phyloP scores from a whole-genome alignment of 1,284 basidiomycete species.

The Xanthoconium separans region DNA sequence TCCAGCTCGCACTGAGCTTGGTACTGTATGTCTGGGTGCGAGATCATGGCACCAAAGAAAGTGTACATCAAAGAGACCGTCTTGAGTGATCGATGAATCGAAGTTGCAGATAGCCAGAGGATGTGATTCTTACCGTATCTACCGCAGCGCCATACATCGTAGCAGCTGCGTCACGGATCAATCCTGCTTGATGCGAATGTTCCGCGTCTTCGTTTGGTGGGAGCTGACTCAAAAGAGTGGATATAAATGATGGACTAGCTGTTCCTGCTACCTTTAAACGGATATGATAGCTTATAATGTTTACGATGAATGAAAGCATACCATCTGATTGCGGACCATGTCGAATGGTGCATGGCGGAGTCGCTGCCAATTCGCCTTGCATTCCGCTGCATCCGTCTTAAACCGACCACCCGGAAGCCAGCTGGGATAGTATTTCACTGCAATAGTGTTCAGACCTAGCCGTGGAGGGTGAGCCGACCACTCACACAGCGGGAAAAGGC shows the following conservation, averaged over 20 bases:
- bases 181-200: conserved; percentile 3
- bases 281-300: background rate
- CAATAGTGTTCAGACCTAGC: background rate
- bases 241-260: conserved; percentile 12
- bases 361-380: background rate
- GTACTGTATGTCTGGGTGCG: conserved; percentile 7
- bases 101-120: too few species aligned
- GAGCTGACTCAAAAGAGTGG: conserved; percentile 12
- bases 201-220: conserved; percentile 9
- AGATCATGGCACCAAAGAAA: conserved; percentile 13
- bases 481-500: conserved; percentile 11
- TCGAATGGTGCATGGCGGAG: conserved; percentile 9
- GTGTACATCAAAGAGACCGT: conserved; percentile 5
- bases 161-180: conserved; percentile 14
- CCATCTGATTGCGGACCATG: conserved; percentile 12
- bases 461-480: background rate
- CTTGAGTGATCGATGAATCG: background rate
- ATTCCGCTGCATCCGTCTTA: conserved; percentile 4
- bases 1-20: conserved; percentile 15
- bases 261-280: conserved; percentile 9
- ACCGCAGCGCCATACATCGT: conserved; percentile 11
- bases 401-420: conserved; percentile 16
- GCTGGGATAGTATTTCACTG: conserved; percentile 15
- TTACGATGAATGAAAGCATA: background rate
- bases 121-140: conserved; percentile 7